Evolutionary conservation across 2,329 filamentous ascomycete species (phyloP).

Genomic region (Hypoxylon sp.): DNA sequence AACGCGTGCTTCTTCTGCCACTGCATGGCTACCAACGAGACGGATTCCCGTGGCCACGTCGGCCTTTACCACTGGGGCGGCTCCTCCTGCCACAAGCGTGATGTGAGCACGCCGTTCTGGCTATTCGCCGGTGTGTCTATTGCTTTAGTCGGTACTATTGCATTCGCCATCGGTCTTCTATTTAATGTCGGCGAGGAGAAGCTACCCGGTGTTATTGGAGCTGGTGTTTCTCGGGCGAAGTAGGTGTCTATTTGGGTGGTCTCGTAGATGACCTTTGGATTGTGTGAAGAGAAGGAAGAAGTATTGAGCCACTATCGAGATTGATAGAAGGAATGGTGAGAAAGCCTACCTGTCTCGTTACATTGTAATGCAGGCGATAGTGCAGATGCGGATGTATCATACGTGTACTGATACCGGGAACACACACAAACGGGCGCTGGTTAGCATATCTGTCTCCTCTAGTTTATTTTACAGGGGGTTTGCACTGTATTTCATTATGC

Average conservation of each 20-base stretch:
- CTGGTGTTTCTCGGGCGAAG: constrained; percentile 83
- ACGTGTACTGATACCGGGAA: constrained; percentile 44
- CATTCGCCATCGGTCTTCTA: constrained; percentile 81
- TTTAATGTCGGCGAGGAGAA: constrained; percentile 89
- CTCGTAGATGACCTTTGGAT: background rate
- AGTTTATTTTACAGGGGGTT: constrained; percentile 9
- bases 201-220: constrained; percentile 94
- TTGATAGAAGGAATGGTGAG: background rate
- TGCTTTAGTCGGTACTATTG: constrained; percentile 76
- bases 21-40: constrained; percentile 74
- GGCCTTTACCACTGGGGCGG: constrained; percentile 84
- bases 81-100: constrained; percentile 88
- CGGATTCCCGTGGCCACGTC: constrained; percentile 62
- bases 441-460: constrained; percentile 36
- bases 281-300: constrained; percentile 6
- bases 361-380: constrained; percentile 22
- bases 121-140: constrained; percentile 83
- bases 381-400: constrained; percentile 40
- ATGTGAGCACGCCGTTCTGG: constrained; percentile 91
- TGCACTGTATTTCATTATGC: constrained; percentile 39
- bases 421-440: constrained; percentile 38
- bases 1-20: constrained; percentile 81
- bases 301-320: background rate
- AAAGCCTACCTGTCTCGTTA: background rate
- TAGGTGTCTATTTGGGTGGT: constrained; percentile 52